phyloP scores from a whole-genome alignment of 768 basidiomycete species.

The Albatrellus ellisii region DNA sequence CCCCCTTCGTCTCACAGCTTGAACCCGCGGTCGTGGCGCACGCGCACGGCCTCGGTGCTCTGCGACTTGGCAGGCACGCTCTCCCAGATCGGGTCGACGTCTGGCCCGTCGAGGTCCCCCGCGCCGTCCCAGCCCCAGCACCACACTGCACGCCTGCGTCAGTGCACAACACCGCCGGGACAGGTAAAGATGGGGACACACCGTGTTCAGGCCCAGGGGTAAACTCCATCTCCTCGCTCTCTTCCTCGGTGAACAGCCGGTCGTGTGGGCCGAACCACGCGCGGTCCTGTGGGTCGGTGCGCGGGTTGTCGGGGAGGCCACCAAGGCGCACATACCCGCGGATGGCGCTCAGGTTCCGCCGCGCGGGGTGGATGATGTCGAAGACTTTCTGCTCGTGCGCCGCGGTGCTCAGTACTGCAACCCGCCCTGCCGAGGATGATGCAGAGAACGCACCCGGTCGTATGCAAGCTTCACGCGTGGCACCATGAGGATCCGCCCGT shows the following conservation, averaged over 20 bases:
- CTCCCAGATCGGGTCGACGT: slow-evolving; percentile 98
- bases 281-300: slow-evolving; percentile 95
- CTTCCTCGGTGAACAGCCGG: slow-evolving; percentile 82
- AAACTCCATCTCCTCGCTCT: slow-evolving; percentile 67
- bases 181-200: slow-evolving; percentile 28
- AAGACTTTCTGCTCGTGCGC: slow-evolving; percentile 79
- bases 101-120: slow-evolving; percentile 93
- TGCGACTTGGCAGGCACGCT: slow-evolving; percentile 55
- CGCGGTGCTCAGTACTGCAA: neutral
- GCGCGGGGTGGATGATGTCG: slow-evolving; percentile 83
- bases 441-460: slow-evolving; percentile 46
- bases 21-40: slow-evolving; percentile 51
- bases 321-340: slow-evolving; percentile 90
- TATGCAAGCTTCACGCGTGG: slow-evolving; percentile 95
- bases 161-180: slow-evolving; percentile 1
- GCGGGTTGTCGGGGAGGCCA: slow-evolving; percentile 92
- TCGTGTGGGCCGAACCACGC: slow-evolving; percentile 98
- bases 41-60: slow-evolving; percentile 40
- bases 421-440: neutral
- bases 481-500: slow-evolving; percentile 96
- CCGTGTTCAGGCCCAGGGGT: slow-evolving; percentile 74
- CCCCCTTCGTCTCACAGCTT: slow-evolving; percentile 3
- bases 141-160: slow-evolving; percentile 53
- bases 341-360: slow-evolving; percentile 91
- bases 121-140: slow-evolving; percentile 99